Percentiles rank a stretch among this genome's conserved stretches.
phyloP scores from a whole-genome alignment of 2,329 filamentous ascomycete species.

The Tolypocladium album region DNA sequence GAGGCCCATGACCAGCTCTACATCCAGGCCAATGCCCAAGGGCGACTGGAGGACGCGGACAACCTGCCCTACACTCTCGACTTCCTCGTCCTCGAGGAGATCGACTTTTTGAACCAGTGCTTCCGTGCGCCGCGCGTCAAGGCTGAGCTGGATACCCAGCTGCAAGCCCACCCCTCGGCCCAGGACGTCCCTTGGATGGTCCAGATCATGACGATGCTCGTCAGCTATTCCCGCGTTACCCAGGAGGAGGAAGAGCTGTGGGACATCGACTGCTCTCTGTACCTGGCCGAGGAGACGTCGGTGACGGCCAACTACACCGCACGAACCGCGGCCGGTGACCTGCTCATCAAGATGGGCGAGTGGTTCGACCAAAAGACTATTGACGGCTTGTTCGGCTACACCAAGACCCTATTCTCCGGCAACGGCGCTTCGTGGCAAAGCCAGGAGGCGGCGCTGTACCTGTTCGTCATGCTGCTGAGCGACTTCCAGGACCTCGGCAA shows the following conservation, averaged over 20 bases:
- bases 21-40: constrained; percentile 75
- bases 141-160: constrained; percentile 74
- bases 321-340: constrained; percentile 80
- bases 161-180: constrained; percentile 49
- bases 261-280: constrained; percentile 94
- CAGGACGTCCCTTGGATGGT: constrained; percentile 69
- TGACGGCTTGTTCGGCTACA: constrained; percentile 69
- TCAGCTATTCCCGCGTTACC: constrained; percentile 81
- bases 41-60: constrained; percentile 80
- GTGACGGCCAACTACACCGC: constrained; percentile 95
- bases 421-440: constrained; percentile 41
- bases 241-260: constrained; percentile 89
- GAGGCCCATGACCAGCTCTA: constrained; percentile 71
- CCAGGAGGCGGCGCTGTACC: constrained; percentile 73
- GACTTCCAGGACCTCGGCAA: constrained; percentile 75
- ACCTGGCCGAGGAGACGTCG: constrained; percentile 87
- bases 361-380: constrained; percentile 71
- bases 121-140: constrained; percentile 81
- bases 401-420: constrained; percentile 59
- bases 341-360: constrained; percentile 86
- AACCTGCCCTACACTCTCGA: constrained; percentile 90
- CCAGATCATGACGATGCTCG: constrained; percentile 76
- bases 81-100: constrained; percentile 83
- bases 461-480: constrained; percentile 73
- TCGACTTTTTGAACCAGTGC: constrained; percentile 90